These are phyloP conservation scores for Fusarium sp. DNA, from an alignment of 2,329 filamentous ascomycete genomes.

Conservation along the genomic window DNA sequence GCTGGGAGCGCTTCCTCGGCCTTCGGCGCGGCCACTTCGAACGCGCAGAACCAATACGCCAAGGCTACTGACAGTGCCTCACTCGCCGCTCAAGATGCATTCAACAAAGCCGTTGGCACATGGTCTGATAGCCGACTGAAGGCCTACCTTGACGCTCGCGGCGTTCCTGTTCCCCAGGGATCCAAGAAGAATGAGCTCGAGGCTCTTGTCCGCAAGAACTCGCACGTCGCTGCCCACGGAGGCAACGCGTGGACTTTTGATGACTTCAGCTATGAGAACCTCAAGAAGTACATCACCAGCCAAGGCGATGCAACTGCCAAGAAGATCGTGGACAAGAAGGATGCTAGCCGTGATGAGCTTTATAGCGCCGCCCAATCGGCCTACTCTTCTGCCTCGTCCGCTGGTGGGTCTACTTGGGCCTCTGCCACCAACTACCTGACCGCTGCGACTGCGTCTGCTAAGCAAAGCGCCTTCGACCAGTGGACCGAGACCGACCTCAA, in stretches of 20 bases:
- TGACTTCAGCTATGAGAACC: slow-evolving; percentile 74
- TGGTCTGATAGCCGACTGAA: slow-evolving; percentile 84
- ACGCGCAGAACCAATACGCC: slow-evolving; percentile 77
- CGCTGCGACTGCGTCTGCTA: slow-evolving; percentile 69
- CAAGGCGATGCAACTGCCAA: slow-evolving; percentile 64
- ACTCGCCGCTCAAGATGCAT: slow-evolving; percentile 69
- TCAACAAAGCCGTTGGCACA: slow-evolving; percentile 65
- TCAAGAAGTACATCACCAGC: slow-evolving; percentile 64
- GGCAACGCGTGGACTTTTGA: slow-evolving; percentile 82
- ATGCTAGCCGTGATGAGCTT: slow-evolving; percentile 75
- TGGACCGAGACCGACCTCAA: slow-evolving; percentile 80
- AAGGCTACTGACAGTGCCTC: slow-evolving; percentile 75
- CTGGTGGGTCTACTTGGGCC: slow-evolving; percentile 66
- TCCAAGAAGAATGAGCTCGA: slow-evolving; percentile 76
- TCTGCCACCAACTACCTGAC: slow-evolving; percentile 75
- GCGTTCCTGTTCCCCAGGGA: slow-evolving; percentile 75
- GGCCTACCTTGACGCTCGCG: slow-evolving; percentile 77
- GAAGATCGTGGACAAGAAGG: slow-evolving; percentile 67
- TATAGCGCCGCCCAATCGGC: slow-evolving; percentile 68
- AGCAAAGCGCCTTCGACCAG: slow-evolving; percentile 71
- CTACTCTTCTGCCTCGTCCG: slow-evolving; percentile 65
- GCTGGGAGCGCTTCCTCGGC: slow-evolving; percentile 64
- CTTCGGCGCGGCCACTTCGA: slow-evolving; percentile 75
- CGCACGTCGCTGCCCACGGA: slow-evolving; percentile 71
- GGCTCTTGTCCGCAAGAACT: slow-evolving; percentile 75